A percentile compares a stretch with the other conserved stretches of the same genome.
Conservation (phyloP, 805 yeast genomes). For the Saccharomycopsis microspora region DNA sequence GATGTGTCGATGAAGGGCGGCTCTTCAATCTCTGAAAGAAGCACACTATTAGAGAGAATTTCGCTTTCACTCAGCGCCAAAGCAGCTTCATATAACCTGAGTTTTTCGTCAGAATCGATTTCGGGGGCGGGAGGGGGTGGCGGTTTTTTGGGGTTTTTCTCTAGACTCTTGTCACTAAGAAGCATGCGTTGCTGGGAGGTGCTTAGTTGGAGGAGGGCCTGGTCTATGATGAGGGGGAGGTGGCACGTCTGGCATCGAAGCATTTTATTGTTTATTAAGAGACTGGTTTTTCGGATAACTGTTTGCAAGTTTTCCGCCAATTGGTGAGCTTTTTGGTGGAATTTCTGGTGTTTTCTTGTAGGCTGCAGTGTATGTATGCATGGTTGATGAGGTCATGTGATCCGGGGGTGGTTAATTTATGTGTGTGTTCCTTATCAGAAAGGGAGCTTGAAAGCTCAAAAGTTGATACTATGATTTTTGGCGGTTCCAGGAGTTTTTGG, state of each 20-base stretch:
- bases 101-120: neutral
- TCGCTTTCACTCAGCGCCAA: neutral
- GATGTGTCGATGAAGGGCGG: neutral
- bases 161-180: conserved; percentile 19
- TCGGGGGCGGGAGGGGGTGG: conserved; percentile 6
- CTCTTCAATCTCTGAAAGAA: neutral
- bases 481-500: no score
- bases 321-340: no score
- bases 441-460: no score
- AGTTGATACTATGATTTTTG: no score
- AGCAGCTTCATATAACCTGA: conserved; percentile 4
- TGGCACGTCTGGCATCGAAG: conserved; percentile 35
- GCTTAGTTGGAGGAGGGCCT: conserved; percentile 31
- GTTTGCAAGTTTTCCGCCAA: no score
- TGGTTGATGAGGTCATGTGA: no score
- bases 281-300: neutral
- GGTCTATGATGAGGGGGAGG: conserved; percentile 30
- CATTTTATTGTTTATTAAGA: neutral
- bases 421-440: no score
- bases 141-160: conserved; percentile 14
- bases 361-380: no score
- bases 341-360: no score
- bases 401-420: no score
- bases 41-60: neutral
- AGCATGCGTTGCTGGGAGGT: conserved; percentile 33